Evolutionary conservation across 495 filamentous ascomycete genomes (phyloP).

Genomic region (Viridothelium virens): DNA sequence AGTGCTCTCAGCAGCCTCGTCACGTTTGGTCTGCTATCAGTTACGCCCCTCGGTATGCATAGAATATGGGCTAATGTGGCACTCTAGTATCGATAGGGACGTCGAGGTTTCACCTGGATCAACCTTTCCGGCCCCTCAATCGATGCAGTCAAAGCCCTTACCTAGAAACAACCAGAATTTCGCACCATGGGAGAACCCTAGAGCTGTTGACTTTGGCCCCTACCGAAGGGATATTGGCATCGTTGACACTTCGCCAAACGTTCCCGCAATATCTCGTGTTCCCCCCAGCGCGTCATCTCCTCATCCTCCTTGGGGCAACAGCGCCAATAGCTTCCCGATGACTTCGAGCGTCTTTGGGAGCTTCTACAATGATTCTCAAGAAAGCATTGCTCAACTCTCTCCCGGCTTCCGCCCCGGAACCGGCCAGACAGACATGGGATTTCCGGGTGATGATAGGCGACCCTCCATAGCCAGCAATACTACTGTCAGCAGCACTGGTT

Average conservation of each 20-base stretch:
- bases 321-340: slow-evolving; percentile 24
- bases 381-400: slow-evolving; percentile 57
- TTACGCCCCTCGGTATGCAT: neutral
- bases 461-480: slow-evolving; percentile 86
- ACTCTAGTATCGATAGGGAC: slow-evolving; percentile 28
- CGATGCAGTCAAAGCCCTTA: slow-evolving; percentile 24
- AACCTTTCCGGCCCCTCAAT: slow-evolving; percentile 16
- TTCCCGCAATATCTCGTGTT: slow-evolving; percentile 47
- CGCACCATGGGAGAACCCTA: slow-evolving; percentile 38
- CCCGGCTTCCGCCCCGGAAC: slow-evolving; percentile 60
- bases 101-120: slow-evolving; percentile 39
- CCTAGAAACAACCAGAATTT: slow-evolving; percentile 30
- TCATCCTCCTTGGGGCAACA: slow-evolving; percentile 26
- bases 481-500: slow-evolving; percentile 84
- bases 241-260: slow-evolving; percentile 50
- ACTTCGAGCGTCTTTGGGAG: slow-evolving; percentile 35
- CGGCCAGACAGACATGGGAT: slow-evolving; percentile 57
- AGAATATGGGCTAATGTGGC: neutral
- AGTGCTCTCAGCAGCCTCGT: neutral
- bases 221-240: slow-evolving; percentile 67
- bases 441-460: slow-evolving; percentile 65
- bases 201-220: slow-evolving; percentile 51
- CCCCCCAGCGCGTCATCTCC: slow-evolving; percentile 45
- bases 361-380: slow-evolving; percentile 61
- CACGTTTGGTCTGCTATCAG: slow-evolving; percentile 15